Percentiles rank a stretch among this genome's conserved stretches.
Evolutionary conservation across 352 stramenopile genomes (phyloP).

Genomic region (Pythium diclinum): DNA sequence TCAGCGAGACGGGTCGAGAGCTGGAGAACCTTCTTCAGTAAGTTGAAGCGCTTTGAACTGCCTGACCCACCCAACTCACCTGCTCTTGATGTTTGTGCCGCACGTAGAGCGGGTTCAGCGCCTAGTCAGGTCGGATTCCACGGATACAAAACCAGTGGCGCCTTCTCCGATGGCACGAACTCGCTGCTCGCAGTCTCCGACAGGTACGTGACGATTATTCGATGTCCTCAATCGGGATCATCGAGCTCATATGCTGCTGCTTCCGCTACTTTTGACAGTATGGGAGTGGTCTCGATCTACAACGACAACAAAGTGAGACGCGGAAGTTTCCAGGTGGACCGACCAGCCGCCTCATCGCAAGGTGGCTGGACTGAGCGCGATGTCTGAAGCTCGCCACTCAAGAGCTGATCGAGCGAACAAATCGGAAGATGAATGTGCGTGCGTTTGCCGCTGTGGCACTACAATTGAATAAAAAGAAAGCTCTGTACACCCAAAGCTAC

Average conservation of each 20-base stretch:
- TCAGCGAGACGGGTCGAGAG: conserved; percentile 3
- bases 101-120: conserved; percentile 3
- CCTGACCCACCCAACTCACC: not conserved
- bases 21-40: conserved; percentile 10
- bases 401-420: not conserved
- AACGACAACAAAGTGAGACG: conserved; percentile 16
- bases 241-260: not conserved
- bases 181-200: conserved; percentile 65
- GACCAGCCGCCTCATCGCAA: not conserved
- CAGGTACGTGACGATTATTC: conserved; percentile 39
- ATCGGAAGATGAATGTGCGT: not conserved
- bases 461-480: not conserved
- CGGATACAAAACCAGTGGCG: conserved; percentile 72
- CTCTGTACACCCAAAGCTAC: not conserved
- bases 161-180: conserved; percentile 54
- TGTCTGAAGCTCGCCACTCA: conserved; percentile 11
- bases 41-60: not conserved
- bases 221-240: not conserved
- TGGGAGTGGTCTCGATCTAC: conserved; percentile 59
- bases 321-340: conserved; percentile 14
- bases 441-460: not conserved
- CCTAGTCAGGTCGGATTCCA: conserved; percentile 17
- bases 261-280: conserved; percentile 25
- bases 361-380: conserved; percentile 16
- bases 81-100: not conserved